Percentiles rank a stretch among this genome's conserved stretches.
Evolutionary conservation across 176 grass and related monocot species (phyloP).

Genomic region (Miscanthus lutarioriparius): DNA sequence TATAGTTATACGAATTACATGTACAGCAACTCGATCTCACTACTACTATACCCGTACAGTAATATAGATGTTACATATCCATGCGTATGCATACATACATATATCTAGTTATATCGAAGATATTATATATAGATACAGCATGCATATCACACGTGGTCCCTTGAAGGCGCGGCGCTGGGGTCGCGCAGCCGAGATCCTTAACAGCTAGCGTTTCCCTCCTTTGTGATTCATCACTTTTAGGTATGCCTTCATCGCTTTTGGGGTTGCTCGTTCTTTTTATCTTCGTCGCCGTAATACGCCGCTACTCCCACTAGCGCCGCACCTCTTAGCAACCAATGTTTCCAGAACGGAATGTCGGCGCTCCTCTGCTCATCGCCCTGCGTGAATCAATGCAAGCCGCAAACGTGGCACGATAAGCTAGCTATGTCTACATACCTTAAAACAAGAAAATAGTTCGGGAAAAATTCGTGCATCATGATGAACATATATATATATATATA

Average conservation of each 20-base stretch:
- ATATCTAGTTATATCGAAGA: neutral
- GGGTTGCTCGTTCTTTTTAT: neutral
- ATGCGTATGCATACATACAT: too few species aligned
- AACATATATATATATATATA: neutral
- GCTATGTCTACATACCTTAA: neutral
- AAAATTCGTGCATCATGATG: neutral
- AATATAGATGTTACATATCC: too few species aligned
- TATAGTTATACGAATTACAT: neutral
- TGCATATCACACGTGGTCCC: neutral
- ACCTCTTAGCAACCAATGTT: too few species aligned
- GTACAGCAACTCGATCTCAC: neutral
- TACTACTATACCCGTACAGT: neutral
- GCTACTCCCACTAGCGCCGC: neutral
- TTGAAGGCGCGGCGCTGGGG: too few species aligned
- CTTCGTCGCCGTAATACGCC: neutral
- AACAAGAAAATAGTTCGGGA: neutral
- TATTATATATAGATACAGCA: neutral
- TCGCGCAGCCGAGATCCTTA: neutral
- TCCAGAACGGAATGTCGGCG: too few species aligned
- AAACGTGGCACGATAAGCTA: neutral
- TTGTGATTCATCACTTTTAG: neutral
- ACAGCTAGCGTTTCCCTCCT: neutral
- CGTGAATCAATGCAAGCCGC: neutral
- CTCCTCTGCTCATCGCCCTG: neutral
- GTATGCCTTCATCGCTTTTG: neutral